Evolutionary conservation across 495 filamentous ascomycete species (phyloP).

Genomic region (Neurospora sp.): DNA sequence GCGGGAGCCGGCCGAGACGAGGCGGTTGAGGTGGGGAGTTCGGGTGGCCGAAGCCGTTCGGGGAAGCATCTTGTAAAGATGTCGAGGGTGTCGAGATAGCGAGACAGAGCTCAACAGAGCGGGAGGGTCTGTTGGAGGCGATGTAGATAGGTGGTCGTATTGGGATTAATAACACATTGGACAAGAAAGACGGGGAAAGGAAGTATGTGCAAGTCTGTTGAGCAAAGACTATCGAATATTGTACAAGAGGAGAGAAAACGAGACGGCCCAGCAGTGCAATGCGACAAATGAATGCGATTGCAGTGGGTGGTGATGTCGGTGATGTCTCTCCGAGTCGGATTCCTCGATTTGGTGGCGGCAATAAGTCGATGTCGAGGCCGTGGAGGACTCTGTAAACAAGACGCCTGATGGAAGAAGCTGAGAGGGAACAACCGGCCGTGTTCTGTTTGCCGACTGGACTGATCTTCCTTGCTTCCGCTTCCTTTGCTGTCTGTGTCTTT

Average conservation of each 20-base stretch:
- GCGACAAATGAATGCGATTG: background rate
- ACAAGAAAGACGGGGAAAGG: conserved; percentile 4
- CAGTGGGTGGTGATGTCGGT: background rate
- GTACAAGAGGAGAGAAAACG: background rate
- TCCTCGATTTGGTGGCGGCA: background rate
- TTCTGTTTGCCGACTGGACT: background rate
- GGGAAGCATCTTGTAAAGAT: conserved; percentile 17
- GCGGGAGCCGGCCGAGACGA: conserved; percentile 4
- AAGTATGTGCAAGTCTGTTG: background rate
- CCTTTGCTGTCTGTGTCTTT: background rate
- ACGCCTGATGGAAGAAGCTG: background rate
- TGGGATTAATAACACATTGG: conserved; percentile 12
- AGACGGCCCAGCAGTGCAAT: background rate
- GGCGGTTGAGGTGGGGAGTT: conserved; percentile 10
- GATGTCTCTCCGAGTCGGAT: background rate
- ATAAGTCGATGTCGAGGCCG: background rate
- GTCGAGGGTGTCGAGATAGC: conserved; percentile 1
- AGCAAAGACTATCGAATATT: background rate
- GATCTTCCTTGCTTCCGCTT: background rate
- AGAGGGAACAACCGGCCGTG: background rate
- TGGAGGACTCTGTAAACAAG: background rate
- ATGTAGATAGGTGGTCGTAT: background rate
- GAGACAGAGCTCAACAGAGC: background rate
- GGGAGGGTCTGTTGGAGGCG: background rate
- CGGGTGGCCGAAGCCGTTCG: conserved; percentile 13